A percentile compares a stretch with the other conserved stretches of the same genome.
These are phyloP conservation scores for Breynia disticha DNA, from an alignment of 441 rosid species.

Conservation along the genomic window DNA sequence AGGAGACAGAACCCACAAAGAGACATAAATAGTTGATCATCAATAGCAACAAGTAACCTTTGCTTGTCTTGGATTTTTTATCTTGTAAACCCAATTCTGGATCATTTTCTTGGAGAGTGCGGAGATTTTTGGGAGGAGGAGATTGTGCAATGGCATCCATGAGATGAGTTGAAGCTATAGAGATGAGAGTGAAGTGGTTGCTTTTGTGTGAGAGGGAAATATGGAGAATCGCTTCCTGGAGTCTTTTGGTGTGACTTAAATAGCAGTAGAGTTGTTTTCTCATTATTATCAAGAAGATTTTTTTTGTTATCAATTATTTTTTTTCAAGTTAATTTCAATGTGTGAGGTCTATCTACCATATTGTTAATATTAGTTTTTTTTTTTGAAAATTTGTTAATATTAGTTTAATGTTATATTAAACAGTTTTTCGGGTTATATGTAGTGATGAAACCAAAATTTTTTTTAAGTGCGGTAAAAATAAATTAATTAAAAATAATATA, in stretches of 20 bases:
- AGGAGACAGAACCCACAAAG: slow-evolving; percentile 57
- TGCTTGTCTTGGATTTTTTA: slow-evolving; percentile 22
- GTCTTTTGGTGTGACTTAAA: neutral
- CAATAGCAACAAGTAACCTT: slow-evolving; percentile 27
- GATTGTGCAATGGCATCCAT: too few relatives aligned
- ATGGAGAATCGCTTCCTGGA: neutral
- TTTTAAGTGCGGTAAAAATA: too few relatives aligned
- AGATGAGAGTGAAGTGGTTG: slow-evolving; percentile 7
- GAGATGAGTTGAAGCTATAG: slow-evolving; percentile 6
- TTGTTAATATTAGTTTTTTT: too few relatives aligned
- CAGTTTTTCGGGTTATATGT: slow-evolving; percentile 2
- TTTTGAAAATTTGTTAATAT: too few relatives aligned
- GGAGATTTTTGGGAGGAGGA: neutral
- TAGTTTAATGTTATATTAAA: too few relatives aligned
- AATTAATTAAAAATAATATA: too few relatives aligned
- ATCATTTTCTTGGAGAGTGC: neutral
- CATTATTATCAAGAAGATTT: neutral
- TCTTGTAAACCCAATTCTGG: neutral
- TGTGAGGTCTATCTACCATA: too few relatives aligned
- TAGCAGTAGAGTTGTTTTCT: neutral
- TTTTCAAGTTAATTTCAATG: neutral
- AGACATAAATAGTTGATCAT: slow-evolving; percentile 37
- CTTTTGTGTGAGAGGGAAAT: neutral
- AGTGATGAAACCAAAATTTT: too few relatives aligned
- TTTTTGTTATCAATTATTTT: too few relatives aligned